These are phyloP conservation scores for Camellia lanceoleosa DNA, from an alignment of 148 eudicot species.

Conservation along the genomic window DNA sequence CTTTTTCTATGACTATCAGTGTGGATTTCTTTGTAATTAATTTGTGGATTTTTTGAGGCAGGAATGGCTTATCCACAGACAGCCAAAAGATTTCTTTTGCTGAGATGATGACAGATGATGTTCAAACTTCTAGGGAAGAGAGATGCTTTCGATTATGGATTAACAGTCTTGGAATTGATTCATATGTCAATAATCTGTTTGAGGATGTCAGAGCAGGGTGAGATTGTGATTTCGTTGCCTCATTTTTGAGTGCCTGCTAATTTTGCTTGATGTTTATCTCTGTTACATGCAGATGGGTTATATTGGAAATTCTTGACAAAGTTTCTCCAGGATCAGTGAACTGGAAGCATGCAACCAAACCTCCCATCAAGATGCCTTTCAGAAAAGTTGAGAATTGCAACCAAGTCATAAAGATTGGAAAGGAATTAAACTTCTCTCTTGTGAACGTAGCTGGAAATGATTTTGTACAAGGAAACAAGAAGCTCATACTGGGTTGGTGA, in stretches of 20 bases:
- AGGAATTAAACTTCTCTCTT: conserved; percentile 66
- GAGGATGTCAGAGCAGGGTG: conserved; percentile 86
- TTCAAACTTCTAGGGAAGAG: conserved; percentile 82
- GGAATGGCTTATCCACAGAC: conserved; percentile 72
- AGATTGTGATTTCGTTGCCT: conserved; percentile 17
- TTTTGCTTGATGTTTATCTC: conserved; percentile 6
- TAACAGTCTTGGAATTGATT: conserved; percentile 77
- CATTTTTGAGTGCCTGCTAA: not conserved
- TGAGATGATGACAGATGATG: conserved; percentile 67
- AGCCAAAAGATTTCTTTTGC: conserved; percentile 60
- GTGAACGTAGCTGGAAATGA: conserved; percentile 84
- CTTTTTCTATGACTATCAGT: not conserved
- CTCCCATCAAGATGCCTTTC: conserved; percentile 87
- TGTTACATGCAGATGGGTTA: conserved; percentile 55
- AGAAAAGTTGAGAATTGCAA: conserved; percentile 87
- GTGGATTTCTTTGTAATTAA: not conserved
- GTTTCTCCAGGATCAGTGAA: conserved; percentile 71
- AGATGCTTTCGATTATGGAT: conserved; percentile 93
- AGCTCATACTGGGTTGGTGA: conserved; percentile 67
- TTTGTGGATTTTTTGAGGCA: conserved; percentile 25
- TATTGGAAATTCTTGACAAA: conserved; percentile 77
- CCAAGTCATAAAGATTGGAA: conserved; percentile 72
- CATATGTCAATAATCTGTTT: conserved; percentile 79
- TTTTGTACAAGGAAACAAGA: conserved; percentile 80
- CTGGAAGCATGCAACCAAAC: conserved; percentile 71